Evolutionary conservation across 2,329 filamentous ascomycete species (phyloP).

Genomic region (Pseudogymnoascus sp.): DNA sequence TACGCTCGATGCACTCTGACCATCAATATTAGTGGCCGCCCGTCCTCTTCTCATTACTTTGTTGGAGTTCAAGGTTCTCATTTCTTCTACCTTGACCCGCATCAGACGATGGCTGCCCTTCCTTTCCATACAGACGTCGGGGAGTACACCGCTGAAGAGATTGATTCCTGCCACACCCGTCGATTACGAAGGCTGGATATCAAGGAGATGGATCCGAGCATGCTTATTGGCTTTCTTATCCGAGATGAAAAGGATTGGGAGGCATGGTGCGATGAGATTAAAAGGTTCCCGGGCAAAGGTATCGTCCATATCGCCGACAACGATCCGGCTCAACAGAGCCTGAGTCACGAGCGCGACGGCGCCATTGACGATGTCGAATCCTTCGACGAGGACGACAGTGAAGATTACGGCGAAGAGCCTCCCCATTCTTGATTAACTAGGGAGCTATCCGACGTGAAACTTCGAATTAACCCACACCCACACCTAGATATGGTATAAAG

Average conservation of each 20-base stretch:
- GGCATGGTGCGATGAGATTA: conserved; percentile 70
- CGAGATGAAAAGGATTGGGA: conserved; percentile 74
- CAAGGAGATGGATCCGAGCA: conserved; percentile 93
- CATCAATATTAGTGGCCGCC: conserved; percentile 59
- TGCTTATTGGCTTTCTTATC: conserved; percentile 92
- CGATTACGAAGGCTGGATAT: conserved; percentile 76
- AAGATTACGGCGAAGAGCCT: conserved; percentile 24
- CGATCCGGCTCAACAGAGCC: conserved; percentile 49
- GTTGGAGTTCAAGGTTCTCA: conserved; percentile 64
- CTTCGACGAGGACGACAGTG: conserved; percentile 63
- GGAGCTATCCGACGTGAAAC: neutral
- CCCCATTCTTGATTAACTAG: neutral
- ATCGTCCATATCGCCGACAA: conserved; percentile 77
- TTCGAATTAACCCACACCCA: neutral
- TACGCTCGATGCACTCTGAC: conserved; percentile 4
- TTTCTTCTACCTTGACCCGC: conserved; percentile 93
- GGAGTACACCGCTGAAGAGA: conserved; percentile 61
- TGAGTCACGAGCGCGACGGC: conserved; percentile 52
- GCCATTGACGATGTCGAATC: conserved; percentile 87
- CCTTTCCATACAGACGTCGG: conserved; percentile 50
- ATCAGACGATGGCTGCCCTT: conserved; percentile 71
- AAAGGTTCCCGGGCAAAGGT: conserved; percentile 68
- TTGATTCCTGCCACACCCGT: conserved; percentile 79
- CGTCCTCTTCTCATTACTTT: conserved; percentile 71
- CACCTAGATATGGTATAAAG: neutral